Evolutionary conservation across 163 green algal genomes (phyloP).

Genomic region (Scenedesmus sp.): DNA sequence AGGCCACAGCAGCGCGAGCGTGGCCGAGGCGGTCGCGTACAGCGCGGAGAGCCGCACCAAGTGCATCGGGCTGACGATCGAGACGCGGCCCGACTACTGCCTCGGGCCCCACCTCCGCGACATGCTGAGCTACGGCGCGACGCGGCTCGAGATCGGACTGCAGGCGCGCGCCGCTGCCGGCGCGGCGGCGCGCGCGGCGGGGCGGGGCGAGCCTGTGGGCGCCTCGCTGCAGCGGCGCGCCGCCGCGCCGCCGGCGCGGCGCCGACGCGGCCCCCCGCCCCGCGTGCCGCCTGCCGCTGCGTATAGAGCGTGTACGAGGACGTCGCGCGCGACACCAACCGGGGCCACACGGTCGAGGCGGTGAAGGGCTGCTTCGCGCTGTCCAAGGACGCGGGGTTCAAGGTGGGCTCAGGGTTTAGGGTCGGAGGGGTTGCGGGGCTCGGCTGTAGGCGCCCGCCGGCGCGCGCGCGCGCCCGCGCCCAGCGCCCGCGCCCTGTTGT

Average conservation of each 20-base stretch:
- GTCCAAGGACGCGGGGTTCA: conserved; percentile 90
- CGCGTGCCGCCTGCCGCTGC: no score
- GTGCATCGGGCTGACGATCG: conserved; percentile 99
- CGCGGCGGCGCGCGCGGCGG: no score
- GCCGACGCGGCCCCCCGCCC: no score
- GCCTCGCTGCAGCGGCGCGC: no score
- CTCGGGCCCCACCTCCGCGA: conserved; percentile 83
- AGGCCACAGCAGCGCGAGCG: conserved; percentile 14
- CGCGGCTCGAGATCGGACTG: conserved; percentile 95
- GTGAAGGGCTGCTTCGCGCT: conserved; percentile 94
- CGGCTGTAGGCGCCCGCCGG: no score
- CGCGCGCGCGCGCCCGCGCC: no score
- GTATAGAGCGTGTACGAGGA: conserved; percentile 84
- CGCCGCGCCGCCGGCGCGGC: no score
- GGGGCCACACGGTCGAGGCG: conserved; percentile 93
- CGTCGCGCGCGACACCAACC: conserved; percentile 97
- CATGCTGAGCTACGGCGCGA: conserved; percentile 99
- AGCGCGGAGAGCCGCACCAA: conserved; percentile 85
- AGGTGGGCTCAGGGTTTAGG: conserved; percentile 53
- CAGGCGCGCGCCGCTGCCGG: conserved; percentile 58
- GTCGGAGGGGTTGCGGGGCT: no score
- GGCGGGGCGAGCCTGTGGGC: no score
- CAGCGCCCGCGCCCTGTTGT: no score
- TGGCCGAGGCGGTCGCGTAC: conserved; percentile 55
- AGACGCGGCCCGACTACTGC: conserved; percentile 98